Conservation (phyloP, 768 basidiomycete species). For the Mycena pura region DNA sequence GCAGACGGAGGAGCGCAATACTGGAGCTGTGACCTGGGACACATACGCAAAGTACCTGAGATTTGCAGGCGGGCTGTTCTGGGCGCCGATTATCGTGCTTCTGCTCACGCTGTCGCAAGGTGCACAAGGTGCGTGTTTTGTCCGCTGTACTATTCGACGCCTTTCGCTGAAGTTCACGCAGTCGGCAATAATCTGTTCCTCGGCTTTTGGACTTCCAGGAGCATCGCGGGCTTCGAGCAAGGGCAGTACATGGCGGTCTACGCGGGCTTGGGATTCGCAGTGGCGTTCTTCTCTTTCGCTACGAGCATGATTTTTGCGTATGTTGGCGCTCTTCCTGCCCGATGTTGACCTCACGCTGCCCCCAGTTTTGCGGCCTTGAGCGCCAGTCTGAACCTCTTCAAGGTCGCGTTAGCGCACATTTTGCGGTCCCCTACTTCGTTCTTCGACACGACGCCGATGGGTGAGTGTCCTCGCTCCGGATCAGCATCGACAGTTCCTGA, state of each 20-base stretch:
- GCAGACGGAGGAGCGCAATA: slow-evolving; percentile 64
- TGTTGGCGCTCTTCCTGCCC: slow-evolving; percentile 18
- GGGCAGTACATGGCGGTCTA: slow-evolving; percentile 74
- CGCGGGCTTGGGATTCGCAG: slow-evolving; percentile 53
- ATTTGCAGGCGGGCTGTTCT: slow-evolving; percentile 55
- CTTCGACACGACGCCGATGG: slow-evolving; percentile 77
- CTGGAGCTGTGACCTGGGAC: slow-evolving; percentile 56
- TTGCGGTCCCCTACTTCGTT: slow-evolving; percentile 68
- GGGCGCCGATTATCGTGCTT: slow-evolving; percentile 52
- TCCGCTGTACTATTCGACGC: background rate
- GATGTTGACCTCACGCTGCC: background rate
- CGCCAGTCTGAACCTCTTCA: slow-evolving; percentile 60
- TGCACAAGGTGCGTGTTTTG: slow-evolving; percentile 48
- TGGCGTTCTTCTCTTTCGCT: slow-evolving; percentile 58
- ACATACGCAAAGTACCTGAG: slow-evolving; percentile 57
- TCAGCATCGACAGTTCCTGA: background rate
- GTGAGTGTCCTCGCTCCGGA: slow-evolving; percentile 37
- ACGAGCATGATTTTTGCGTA: slow-evolving; percentile 59
- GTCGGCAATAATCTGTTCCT: slow-evolving; percentile 74
- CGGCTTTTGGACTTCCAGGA: slow-evolving; percentile 71
- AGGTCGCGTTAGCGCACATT: slow-evolving; percentile 59
- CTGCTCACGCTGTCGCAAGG: slow-evolving; percentile 56
- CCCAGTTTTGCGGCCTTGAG: slow-evolving; percentile 44
- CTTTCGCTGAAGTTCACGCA: slow-evolving; percentile 19
- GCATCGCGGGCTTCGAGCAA: slow-evolving; percentile 61